Base-by-base conservation (phyloP, 148 eudicot species). In the Cornus controversa region DNA sequence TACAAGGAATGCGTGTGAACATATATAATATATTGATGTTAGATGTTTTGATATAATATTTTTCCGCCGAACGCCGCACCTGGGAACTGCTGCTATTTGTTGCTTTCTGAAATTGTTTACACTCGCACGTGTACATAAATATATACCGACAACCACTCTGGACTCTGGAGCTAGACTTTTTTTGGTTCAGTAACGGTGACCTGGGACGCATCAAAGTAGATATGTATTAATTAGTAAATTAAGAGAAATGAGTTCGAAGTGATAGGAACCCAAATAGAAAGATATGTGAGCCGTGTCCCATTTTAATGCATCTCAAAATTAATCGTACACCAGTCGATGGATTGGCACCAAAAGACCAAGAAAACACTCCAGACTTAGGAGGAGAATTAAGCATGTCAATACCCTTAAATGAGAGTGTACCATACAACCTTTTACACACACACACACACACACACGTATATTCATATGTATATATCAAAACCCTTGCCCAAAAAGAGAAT, bases 41-140 rank as follows among this genome's bases (percentile, higher is more conserved):
- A 31, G 67, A 28, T 53, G 37, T 74, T 10, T 16, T 37, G 60
- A 66, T 36, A 62, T 22, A 67, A 37, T 67, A 24, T 60, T 84
- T 84, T 82, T 85, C 86, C 96, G 96, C 96, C 93, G 96, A 87
- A 88, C 91, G 96, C 96, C 93, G 96, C 90, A 85, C 90, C 82
- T 88, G 78, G 86, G 84, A 91, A 86, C 86, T 89, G 78, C 85
- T 86, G 79, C 75, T 70, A 45, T 84, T 81, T 82, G 81, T 83
- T 80, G 67, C 73, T 84, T 89, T 84, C 72, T 79, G 68, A 13
- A 75, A 74, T 40, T 73, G 68, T 74, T 24, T 53, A 53, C 69
- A 20, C 45, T 47, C 0, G 20, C 60, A 60, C 64, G 64, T 60
- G 64, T 60, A 3, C 4, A 25, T 60, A 5, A 18, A 6, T 1